Evolutionary conservation across 2,329 filamentous ascomycete species (phyloP).

Genomic region (Pseudocercospora fijiensis): DNA sequence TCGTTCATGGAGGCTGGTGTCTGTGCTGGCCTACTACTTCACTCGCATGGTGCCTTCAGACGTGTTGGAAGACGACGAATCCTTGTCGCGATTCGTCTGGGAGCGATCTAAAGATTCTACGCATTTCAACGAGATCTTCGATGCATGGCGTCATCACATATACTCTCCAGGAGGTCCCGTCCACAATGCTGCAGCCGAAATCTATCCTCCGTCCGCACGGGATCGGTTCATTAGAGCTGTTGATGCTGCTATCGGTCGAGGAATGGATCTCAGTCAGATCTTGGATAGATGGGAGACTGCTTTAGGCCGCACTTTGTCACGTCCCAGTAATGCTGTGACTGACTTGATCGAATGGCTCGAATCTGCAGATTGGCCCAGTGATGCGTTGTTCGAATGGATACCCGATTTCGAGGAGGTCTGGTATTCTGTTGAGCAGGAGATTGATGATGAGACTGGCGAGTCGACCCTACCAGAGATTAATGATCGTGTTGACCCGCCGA

Average conservation of each 20-base stretch:
- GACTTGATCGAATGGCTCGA: neutral
- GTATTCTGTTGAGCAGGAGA: neutral
- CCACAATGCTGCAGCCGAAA: neutral
- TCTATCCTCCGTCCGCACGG: neutral
- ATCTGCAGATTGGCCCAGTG: neutral
- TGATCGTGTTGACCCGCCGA: neutral
- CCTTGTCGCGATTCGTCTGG: neutral
- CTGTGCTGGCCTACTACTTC: neutral
- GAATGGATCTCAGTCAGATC: neutral
- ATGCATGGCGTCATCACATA: neutral
- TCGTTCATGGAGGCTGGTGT: neutral
- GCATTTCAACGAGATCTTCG: neutral
- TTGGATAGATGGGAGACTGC: neutral
- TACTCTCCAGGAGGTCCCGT: neutral
- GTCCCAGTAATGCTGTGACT: neutral
- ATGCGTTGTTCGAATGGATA: neutral
- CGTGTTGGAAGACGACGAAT: neutral
- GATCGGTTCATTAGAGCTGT: neutral
- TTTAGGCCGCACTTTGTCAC: neutral
- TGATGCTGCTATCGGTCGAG: neutral
- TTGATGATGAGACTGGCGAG: neutral
- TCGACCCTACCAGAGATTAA: neutral
- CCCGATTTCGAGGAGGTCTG: neutral
- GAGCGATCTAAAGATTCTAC: neutral
- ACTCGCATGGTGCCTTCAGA: neutral